A percentile compares a stretch with the other conserved stretches of the same genome.
Conservation (phyloP, 345 rosid genomes). For the Aquilaria sinensis region DNA sequence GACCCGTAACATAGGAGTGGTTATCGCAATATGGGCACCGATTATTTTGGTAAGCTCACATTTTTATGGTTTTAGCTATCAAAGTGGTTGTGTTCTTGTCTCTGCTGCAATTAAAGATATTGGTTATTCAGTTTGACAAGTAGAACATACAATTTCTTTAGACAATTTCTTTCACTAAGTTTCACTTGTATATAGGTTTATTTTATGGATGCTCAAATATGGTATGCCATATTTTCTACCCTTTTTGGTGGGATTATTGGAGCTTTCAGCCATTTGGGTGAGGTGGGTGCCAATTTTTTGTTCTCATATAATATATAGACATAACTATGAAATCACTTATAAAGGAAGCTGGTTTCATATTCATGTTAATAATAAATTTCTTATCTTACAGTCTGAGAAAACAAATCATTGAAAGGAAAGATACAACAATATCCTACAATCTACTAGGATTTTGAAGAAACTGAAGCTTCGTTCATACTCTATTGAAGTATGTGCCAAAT, state of each 20-base stretch:
- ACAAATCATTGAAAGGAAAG: neutral
- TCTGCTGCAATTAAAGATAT: neutral
- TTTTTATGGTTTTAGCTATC: slow-evolving; percentile 10
- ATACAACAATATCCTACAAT: neutral
- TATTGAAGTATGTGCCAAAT: neutral
- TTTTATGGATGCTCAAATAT: slow-evolving; percentile 93
- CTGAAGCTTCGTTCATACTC: neutral
- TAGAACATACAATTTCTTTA: neutral
- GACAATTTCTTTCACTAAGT: neutral
- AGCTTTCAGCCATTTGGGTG: slow-evolving; percentile 96
- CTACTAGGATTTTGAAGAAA: neutral
- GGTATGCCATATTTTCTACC: slow-evolving; percentile 96
- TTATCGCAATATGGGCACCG: slow-evolving; percentile 94
- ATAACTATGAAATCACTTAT: no score
- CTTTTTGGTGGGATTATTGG: slow-evolving; percentile 94
- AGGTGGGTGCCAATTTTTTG: slow-evolving; percentile 44
- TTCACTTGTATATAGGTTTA: slow-evolving; percentile 56
- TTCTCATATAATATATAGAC: slow-evolving; percentile 8
- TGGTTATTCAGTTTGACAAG: neutral
- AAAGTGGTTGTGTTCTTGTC: slow-evolving; percentile 11
- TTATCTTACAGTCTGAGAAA: no score
- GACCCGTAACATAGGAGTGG: slow-evolving; percentile 71
- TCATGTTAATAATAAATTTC: no score
- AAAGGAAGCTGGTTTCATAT: no score
- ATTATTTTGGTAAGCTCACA: slow-evolving; percentile 64